These are phyloP conservation scores for Austropuccinia psidii DNA, from an alignment of 1,284 basidiomycete species.

Conservation along the genomic window DNA sequence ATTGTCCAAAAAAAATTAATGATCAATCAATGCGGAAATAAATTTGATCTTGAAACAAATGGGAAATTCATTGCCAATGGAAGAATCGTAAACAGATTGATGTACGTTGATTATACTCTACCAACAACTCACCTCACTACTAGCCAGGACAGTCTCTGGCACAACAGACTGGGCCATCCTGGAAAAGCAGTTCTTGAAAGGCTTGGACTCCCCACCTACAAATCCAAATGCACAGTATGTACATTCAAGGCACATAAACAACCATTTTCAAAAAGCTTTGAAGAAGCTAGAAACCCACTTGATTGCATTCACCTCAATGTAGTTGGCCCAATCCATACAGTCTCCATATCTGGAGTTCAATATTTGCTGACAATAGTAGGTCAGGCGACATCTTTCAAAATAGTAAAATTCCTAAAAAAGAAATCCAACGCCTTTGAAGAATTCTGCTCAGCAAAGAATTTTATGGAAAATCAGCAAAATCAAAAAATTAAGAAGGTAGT, in stretches of 20 bases:
- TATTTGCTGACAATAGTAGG: neutral
- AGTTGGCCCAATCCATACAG: neutral
- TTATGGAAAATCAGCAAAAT: neutral
- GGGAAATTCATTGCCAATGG: too few species aligned
- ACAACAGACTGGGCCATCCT: too few species aligned
- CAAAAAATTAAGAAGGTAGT: neutral
- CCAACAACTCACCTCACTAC: too few species aligned
- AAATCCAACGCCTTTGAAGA: neutral
- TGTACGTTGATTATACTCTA: too few species aligned
- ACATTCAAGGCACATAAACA: too few species aligned
- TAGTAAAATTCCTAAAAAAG: neutral
- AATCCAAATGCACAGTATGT: too few species aligned
- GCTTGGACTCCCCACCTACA: too few species aligned
- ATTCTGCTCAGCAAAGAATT: neutral
- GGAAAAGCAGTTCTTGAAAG: too few species aligned
- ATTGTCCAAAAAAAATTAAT: neutral
- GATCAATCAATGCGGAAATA: neutral
- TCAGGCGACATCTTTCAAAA: neutral
- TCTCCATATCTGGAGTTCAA: neutral
- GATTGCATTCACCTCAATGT: neutral
- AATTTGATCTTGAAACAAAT: too few species aligned
- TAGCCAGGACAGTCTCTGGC: too few species aligned
- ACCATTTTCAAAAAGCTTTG: neutral
- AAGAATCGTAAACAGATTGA: too few species aligned
- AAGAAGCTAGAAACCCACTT: neutral